Evolutionary conservation across 2,329 filamentous ascomycete genomes (phyloP).

Genomic region (Bretziella fagacearum): DNA sequence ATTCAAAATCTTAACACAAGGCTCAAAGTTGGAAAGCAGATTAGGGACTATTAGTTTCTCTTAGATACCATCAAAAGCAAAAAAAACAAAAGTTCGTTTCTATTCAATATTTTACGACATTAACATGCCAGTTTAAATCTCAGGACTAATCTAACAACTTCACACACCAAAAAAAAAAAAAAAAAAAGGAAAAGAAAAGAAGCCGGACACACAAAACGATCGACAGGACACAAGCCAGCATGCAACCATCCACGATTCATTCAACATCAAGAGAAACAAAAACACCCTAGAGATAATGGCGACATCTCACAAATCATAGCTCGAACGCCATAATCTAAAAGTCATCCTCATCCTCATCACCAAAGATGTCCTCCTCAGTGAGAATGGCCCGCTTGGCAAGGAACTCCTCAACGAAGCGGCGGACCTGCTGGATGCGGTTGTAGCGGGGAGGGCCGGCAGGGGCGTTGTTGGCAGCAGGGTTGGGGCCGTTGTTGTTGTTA

Average conservation of each 20-base stretch:
- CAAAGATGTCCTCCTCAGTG: slow-evolving; percentile 9
- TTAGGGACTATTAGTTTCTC: background rate
- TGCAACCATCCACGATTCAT: background rate
- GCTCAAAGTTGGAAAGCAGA: no score
- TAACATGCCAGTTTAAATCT: background rate
- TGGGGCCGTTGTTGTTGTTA: background rate
- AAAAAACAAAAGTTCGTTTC: background rate
- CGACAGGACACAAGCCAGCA: slow-evolving; percentile 1
- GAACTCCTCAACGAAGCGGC: slow-evolving; percentile 9
- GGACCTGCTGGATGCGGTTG: slow-evolving; percentile 12
- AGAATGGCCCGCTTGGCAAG: slow-evolving; percentile 7
- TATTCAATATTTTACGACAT: slow-evolving; percentile 1
- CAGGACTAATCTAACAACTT: background rate
- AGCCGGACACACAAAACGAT: background rate
- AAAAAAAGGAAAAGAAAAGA: background rate
- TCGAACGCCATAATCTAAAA: slow-evolving; percentile 6
- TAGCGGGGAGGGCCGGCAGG: background rate
- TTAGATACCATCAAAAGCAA: slow-evolving; percentile 1
- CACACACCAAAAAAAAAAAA: background rate
- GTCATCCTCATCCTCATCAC: slow-evolving; percentile 11
- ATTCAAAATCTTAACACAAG: no score
- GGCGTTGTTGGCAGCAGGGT: background rate
- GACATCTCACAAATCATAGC: background rate
- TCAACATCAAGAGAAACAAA: background rate
- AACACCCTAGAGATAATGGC: background rate